These are phyloP conservation scores for Ceratocystiopsis brevicomis DNA, from an alignment of 2,329 filamentous ascomycete species.

Conservation along the genomic window DNA sequence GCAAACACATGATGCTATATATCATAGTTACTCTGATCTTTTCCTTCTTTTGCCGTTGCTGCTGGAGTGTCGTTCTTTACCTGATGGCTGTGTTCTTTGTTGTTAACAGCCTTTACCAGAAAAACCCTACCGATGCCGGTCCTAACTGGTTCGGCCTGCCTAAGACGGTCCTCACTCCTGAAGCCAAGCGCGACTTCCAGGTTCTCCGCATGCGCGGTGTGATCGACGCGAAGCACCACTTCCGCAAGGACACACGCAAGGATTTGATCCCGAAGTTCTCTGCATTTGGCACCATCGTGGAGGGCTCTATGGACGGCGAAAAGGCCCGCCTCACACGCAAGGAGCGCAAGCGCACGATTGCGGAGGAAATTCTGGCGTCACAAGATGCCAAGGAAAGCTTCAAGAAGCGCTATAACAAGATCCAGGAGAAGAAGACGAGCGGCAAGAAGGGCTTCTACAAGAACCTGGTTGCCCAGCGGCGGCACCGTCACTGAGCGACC, in stretches of 20 bases:
- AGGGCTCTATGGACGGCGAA: conserved; percentile 77
- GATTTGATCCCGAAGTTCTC: conserved; percentile 61
- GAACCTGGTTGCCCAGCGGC: conserved; percentile 37
- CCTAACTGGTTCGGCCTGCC: conserved; percentile 76
- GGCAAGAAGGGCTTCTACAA: conserved; percentile 87
- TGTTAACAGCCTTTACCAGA: conserved; percentile 13
- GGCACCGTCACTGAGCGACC: conserved; percentile 8
- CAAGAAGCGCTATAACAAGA: conserved; percentile 70
- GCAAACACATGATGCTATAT: conserved; percentile 37
- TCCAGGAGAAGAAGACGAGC: conserved; percentile 64
- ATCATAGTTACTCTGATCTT: conserved; percentile 56
- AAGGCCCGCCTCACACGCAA: conserved; percentile 66
- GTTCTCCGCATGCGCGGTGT: conserved; percentile 76
- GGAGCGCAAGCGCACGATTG: conserved; percentile 70
- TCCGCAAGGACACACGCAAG: conserved; percentile 69
- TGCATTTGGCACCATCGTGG: conserved; percentile 72
- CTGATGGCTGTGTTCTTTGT: background rate
- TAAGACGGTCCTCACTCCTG: conserved; percentile 62
- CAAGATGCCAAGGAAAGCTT: conserved; percentile 53
- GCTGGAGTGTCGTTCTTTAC: no score
- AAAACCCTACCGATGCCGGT: conserved; percentile 42
- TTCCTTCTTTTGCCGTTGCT: conserved; percentile 9
- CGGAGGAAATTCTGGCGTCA: conserved; percentile 61
- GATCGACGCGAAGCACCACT: conserved; percentile 73
- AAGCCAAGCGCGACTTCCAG: conserved; percentile 68